Evolutionary conservation across 169 alveolate genomes (phyloP).

Genomic region (Plasmodium coatneyi): DNA sequence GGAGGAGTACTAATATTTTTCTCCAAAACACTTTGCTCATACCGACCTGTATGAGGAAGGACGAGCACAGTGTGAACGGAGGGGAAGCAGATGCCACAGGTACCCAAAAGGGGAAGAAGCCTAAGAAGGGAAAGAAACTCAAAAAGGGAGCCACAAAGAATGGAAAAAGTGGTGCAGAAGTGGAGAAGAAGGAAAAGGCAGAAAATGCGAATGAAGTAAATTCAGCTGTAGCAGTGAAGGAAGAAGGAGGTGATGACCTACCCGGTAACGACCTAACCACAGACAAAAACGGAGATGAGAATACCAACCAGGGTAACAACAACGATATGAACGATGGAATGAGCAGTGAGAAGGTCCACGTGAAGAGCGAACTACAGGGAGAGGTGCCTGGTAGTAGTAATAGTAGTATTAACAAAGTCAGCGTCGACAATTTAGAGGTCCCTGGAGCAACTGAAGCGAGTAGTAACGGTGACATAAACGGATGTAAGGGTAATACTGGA

Average conservation of each 20-base stretch:
- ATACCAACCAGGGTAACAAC: neutral
- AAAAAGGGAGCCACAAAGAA: neutral
- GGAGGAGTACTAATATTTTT: slow-evolving; percentile 86
- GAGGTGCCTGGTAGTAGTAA: neutral
- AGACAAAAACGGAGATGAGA: neutral
- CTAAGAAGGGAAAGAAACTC: neutral
- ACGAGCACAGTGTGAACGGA: slow-evolving; percentile 3
- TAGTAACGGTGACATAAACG: neutral
- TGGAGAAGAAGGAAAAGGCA: neutral
- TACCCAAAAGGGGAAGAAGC: slow-evolving; percentile 2
- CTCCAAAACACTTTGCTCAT: slow-evolving; percentile 88
- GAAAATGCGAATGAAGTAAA: neutral
- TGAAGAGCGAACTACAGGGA: neutral
- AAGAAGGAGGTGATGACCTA: neutral
- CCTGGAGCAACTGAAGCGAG: neutral
- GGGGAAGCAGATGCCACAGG: neutral
- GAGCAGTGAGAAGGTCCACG: neutral
- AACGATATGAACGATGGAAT: neutral
- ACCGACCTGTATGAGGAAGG: slow-evolving; percentile 80
- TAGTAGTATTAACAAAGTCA: neutral
- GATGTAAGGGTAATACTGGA: neutral
- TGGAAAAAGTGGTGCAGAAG: neutral
- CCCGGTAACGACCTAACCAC: neutral
- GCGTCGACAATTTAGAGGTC: neutral
- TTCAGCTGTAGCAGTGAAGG: neutral